Evolutionary conservation across 139 green algal genomes (phyloP).

Genomic region (Pleodorina starrii): DNA sequence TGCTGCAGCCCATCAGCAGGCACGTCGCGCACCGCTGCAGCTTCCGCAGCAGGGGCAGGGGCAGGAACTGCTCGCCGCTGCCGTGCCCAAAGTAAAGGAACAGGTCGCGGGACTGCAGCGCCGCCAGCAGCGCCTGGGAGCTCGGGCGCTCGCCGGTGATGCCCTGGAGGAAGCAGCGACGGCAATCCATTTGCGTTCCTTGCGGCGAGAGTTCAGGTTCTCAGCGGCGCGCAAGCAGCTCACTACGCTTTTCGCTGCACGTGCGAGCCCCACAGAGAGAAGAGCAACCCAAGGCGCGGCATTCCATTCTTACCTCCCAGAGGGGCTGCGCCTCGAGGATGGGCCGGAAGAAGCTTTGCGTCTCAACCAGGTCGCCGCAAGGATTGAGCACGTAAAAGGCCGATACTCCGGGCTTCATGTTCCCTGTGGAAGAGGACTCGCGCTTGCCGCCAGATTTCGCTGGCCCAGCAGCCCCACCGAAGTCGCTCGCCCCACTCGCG

Average conservation of each 20-base stretch:
- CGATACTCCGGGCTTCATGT: neutral
- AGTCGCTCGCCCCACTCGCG: neutral
- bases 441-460: neutral
- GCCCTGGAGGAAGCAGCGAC: conserved; percentile 64
- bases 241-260: too few species aligned
- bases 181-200: neutral
- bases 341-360: conserved; percentile 84
- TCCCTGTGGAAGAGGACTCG: neutral
- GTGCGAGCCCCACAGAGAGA: too few species aligned
- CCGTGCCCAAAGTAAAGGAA: conserved; percentile 96
- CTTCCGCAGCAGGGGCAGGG: conserved; percentile 67
- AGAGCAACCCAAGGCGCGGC: too few species aligned
- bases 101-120: conserved; percentile 74
- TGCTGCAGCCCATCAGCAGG: conserved; percentile 96
- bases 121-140: conserved; percentile 59
- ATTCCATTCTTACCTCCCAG: conserved; percentile 75
- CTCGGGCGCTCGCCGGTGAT: conserved; percentile 63
- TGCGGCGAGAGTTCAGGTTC: too few species aligned
- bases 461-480: neutral
- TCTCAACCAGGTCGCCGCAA: conserved; percentile 83
- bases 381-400: conserved; percentile 93
- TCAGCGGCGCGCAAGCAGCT: too few species aligned
- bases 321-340: conserved; percentile 72
- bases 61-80: conserved; percentile 87
- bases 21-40: conserved; percentile 73